Base-by-base conservation (phyloP, 495 filamentous ascomycete species). In the Bryoglossum gracile region DNA sequence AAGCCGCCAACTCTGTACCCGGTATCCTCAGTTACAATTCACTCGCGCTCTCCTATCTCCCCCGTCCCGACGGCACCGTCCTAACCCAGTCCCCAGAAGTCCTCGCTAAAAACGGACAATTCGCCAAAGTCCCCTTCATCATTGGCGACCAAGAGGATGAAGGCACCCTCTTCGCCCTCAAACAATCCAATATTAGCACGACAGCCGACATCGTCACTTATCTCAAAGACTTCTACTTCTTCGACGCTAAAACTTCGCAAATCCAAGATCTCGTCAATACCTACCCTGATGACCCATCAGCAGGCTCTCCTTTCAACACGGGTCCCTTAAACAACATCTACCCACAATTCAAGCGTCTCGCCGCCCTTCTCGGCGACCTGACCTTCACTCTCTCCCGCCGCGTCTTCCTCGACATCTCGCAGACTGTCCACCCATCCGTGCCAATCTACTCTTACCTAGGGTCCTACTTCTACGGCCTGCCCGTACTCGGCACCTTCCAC, bases 401-500 rank as follows among this genome's bases (percentile, higher is more conserved):
- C 23, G 26, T 44, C 17, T 53, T 53, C 36, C 42, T 53, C 23
- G 22, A 83, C 63, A 75, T 57, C 81, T 1, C 73, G 74, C 18
- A 86, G 84, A 56, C 87, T 78, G 1, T 65, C 86, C 74, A 76
- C 23, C 77, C 81, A 0, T 47, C 68, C 23, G 75, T 86, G 2
- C 74, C 75, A 0, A 65, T 63, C 13, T 89, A 81, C 81, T 84
- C 81, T 1, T 89, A 87, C 62, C 71, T 87, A 0, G 57, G 75
- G 0, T 73, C 76, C 8, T 87, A 86, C 62, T 60, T 79, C 66
- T 75, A 75, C 49, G 81, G 80, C 17, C 80, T 77, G 0, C 80
- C 84, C 0, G 67, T 86, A 28, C 56, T 87, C 0, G 85, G 84
- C n/a, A 88, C 83, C 0, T 84, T 83, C 65, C 84, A 88, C 62